Base-by-base conservation (phyloP, 768 basidiomycete species). In the Panaeolus papilionaceus region DNA sequence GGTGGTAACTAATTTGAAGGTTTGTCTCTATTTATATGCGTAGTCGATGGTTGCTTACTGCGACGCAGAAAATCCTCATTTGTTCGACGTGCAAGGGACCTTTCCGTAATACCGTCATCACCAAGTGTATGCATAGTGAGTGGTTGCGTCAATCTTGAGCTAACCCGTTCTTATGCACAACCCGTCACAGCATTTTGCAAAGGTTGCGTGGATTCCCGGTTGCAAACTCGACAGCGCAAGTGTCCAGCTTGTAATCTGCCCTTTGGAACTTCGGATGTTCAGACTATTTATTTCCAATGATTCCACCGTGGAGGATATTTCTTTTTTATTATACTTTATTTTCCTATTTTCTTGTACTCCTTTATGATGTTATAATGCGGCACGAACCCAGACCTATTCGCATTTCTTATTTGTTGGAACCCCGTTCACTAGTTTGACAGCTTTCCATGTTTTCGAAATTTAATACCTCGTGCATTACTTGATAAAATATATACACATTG, bases 111-210 rank as follows among this genome's bases (percentile, higher is more conserved):
- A 91, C 91, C 4, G 87, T 95, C 44, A 86, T 97, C 68, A 91
- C 89, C 39, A 95, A 94, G 76, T 97, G 95, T 82, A 90, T 92
- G 87, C 96, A 97, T 76, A 93, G 95, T 96, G 75, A 70, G 94
- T 88, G 23, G 44, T n/a, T 64, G 39, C 69, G 9, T n/a, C 38
- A 54, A 58, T 62, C 20, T 10, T 61, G 54, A 8, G 47, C 16
- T 38, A 26, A 62, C 68, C 61, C 67, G 18, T 61, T 45, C 39
- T 51, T 16, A 20, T 40, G 58, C 44, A 61, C 1, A 67, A 47
- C 42, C n/a, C 38, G 33, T 65, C 42, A 10, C 70, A 95, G 95
- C 94, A 0, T 96, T 96, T 79, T 94, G 93, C 79, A 91, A 89
- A 78, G 76, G 83, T 65, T 98, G 92, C 75, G 85, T 98, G 39